Conservation (phyloP, 805 yeast species). For the Pichia kluyveri region DNA sequence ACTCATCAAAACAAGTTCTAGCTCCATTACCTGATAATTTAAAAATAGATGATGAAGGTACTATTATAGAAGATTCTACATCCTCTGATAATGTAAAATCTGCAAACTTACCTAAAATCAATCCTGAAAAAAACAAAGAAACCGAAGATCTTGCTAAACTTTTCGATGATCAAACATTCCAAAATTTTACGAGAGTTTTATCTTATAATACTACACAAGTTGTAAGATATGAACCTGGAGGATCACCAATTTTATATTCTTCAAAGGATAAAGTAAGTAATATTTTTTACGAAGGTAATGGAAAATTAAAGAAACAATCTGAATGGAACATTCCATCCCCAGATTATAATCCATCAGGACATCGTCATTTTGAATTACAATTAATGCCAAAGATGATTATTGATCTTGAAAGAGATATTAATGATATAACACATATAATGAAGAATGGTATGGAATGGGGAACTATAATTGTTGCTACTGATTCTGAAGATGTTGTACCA, state of each 20-base stretch:
- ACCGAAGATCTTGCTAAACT: conserved; percentile 41
- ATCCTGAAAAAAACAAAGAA: conserved; percentile 19
- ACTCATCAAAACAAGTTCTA: conserved; percentile 34
- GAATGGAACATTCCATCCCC: conserved; percentile 44
- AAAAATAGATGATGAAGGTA: conserved; percentile 10
- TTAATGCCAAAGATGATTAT: conserved; percentile 89
- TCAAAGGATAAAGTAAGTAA: conserved; percentile 47
- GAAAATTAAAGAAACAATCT: conserved; percentile 13
- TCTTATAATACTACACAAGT: conserved; percentile 84
- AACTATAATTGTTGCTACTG: conserved; percentile 72
- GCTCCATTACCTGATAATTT: conserved; percentile 36
- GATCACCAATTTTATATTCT: conserved; percentile 68
- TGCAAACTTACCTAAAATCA: conserved; percentile 14
- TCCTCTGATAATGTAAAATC: conserved; percentile 5
- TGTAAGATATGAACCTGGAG: conserved; percentile 73
- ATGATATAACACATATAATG: conserved; percentile 32
- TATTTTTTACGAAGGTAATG: conserved; percentile 26
- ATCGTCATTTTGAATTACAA: conserved; percentile 73
- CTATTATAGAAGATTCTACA: conserved; percentile 7
- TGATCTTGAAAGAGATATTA: conserved; percentile 51
- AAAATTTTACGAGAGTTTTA: conserved; percentile 64
- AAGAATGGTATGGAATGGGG: conserved; percentile 96
- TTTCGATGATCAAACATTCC: conserved; percentile 70
- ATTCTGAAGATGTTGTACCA: conserved; percentile 12
- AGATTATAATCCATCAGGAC: conserved; percentile 49